Conservation (phyloP, 257 asterid species). For the Nicotiana undulata region DNA sequence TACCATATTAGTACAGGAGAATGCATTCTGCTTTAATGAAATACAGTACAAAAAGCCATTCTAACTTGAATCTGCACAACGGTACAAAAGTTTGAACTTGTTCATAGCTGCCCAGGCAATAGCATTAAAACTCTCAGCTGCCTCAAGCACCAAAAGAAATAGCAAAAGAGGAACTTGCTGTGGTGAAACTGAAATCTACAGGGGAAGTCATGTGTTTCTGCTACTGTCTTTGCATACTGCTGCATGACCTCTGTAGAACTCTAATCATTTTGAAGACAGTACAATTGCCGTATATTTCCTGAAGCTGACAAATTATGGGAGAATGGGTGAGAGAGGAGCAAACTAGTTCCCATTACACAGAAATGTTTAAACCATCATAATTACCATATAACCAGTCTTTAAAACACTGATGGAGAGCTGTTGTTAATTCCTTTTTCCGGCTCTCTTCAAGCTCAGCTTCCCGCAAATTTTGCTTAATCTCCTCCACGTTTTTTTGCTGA, state of each 20-base stretch:
- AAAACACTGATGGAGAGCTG: slow-evolving; percentile 72
- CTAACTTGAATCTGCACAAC: slow-evolving; percentile 17
- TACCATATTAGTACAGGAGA: neutral
- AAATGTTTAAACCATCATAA: neutral
- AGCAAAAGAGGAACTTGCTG: neutral
- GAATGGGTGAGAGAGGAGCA: neutral
- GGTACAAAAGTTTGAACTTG: slow-evolving; percentile 11
- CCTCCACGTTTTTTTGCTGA: slow-evolving; percentile 61
- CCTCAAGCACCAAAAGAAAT: slow-evolving; percentile 12
- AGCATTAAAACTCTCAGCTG: slow-evolving; percentile 7
- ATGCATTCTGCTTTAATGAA: neutral
- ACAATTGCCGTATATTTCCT: slow-evolving; percentile 86
- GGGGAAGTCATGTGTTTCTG: neutral
- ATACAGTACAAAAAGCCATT: neutral
- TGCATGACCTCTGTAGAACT: neutral
- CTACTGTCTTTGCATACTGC: neutral
- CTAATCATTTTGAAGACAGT: slow-evolving; percentile 74
- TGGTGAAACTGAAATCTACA: slow-evolving; percentile 1
- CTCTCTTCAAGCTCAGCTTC: slow-evolving; percentile 80
- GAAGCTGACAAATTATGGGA: slow-evolving; percentile 51
- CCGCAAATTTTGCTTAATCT: slow-evolving; percentile 61
- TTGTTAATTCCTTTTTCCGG: slow-evolving; percentile 79
- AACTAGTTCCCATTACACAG: neutral
- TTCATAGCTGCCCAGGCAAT: neutral
- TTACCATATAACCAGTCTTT: slow-evolving; percentile 97